Base-by-base conservation (phyloP, 2,329 filamentous ascomycete species). In the Colletotrichum zoysiae region DNA sequence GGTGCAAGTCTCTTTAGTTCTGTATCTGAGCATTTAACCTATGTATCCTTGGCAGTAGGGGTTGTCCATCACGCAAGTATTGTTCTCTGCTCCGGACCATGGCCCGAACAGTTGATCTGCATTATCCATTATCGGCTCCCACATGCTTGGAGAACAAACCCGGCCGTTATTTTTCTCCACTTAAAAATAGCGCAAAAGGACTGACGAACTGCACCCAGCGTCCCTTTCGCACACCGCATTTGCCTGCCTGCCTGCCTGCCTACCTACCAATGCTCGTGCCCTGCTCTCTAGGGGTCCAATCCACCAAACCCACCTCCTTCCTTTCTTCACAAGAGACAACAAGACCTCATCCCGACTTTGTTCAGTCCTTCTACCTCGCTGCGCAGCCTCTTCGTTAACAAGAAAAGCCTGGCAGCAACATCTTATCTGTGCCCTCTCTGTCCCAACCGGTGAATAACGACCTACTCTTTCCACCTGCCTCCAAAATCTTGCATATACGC, bases 301-400 rank as follows among this genome's bases (percentile, higher is more conserved):
- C 60, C 60, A 61, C 61, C 58, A 58, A 51, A 30, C 38, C 48
- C 50, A 9, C 23, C 26, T 62, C 57, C 57, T 63, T 56, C 67
- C 44, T 57, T 67, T 56, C 46, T 51, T 46, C 35, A n/a, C 60
- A 53, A n/a, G 23, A 50, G 46, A 62, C 60, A 35, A 38, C 16
- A 50, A 62, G 20, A 53, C n/a, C 46, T 53, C 48, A 63, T 48
- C 35, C 35, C 60, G 11, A 42, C 35, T 40, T 38, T 51, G 35
- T 63, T n/a, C 5, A 7, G 20, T 46, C 5, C 38, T 14, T 44
- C 16, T 23, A 12, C 9, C 18, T 16, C 30, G 48, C 38, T 63
- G 46, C 11, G 9, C 33, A 2, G n/a, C 18, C 26, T 53, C 46
- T 42, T 20, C 38, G 16, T 5, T 8, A 62, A 40, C n/a, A 42